phyloP scores from a whole-genome alignment of 441 rosid genomes.

The Erodium chrysanthum region DNA sequence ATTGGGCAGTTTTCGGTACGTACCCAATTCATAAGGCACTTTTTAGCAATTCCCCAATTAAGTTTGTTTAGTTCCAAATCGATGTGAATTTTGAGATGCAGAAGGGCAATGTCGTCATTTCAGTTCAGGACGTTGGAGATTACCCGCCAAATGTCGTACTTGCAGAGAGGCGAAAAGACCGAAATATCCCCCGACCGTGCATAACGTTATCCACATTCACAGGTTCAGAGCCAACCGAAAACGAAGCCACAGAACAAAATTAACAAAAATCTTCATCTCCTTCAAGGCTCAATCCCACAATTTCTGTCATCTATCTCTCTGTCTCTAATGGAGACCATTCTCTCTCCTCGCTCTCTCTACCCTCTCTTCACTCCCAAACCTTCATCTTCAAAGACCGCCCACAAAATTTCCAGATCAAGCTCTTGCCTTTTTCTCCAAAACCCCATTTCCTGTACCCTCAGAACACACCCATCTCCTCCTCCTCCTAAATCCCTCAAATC shows the following conservation, averaged over 20 bases:
- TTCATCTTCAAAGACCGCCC: not conserved
- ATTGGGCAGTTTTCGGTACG: too few relatives aligned
- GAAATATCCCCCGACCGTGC: not conserved
- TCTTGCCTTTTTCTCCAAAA: too few relatives aligned
- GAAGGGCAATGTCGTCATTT: not conserved
- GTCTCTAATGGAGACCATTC: not conserved
- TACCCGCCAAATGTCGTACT: not conserved
- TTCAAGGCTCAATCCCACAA: not conserved
- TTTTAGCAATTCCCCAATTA: too few relatives aligned
- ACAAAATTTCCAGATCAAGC: not conserved
- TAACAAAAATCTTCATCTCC: not conserved
- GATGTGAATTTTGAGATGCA: too few relatives aligned
- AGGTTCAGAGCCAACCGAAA: not conserved
- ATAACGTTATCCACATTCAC: not conserved
- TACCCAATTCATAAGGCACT: too few relatives aligned
- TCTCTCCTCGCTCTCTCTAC: not conserved
- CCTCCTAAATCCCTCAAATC: slow-evolving; percentile 20
- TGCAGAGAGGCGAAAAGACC: not conserved
- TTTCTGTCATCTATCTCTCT: too few relatives aligned
- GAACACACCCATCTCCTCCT: not conserved
- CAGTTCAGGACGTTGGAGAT: not conserved
- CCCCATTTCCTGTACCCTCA: not conserved
- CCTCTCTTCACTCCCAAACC: not conserved
- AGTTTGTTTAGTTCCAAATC: too few relatives aligned
- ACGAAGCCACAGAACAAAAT: too few relatives aligned